Percentiles rank a stretch among this genome's conserved stretches.
phyloP scores from a whole-genome alignment of 306 rosid genomes.

The Nissolia schottii region DNA sequence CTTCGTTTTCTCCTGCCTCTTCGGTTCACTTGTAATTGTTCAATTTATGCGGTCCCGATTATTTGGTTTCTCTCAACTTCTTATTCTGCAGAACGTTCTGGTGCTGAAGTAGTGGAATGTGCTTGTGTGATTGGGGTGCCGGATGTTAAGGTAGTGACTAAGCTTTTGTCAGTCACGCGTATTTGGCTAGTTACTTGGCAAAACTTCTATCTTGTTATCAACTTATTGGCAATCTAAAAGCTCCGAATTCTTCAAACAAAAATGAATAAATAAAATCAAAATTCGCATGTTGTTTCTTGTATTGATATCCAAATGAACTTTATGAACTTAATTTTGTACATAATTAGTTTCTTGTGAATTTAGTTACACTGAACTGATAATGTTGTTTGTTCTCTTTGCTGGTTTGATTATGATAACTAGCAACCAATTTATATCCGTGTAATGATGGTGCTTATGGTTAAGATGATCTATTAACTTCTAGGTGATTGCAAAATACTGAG shows the following conservation, averaged over 20 bases:
- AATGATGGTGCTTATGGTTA: background rate
- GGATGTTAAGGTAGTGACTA: slow-evolving; percentile 66
- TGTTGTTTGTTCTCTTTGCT: background rate
- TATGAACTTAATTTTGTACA: background rate
- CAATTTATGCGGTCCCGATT: slow-evolving; percentile 9
- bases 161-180: background rate
- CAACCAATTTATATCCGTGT: background rate
- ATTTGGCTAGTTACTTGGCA: slow-evolving; percentile 1
- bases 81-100: slow-evolving; percentile 65
- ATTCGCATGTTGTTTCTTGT: background rate
- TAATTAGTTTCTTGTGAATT: background rate
- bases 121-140: slow-evolving; percentile 95
- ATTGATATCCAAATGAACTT: background rate
- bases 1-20: slow-evolving; percentile 1
- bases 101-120: slow-evolving; percentile 92
- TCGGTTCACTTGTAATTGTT: slow-evolving; percentile 2
- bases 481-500: background rate
- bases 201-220: background rate
- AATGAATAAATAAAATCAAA: background rate
- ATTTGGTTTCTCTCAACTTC: slow-evolving; percentile 17
- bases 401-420: background rate
- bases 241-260: background rate
- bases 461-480: background rate
- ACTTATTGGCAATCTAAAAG: background rate
- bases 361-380: background rate